These are phyloP conservation scores for Cladochytrium replicatum DNA, from an alignment of 192 early-diverging fungal species.

Conservation along the genomic window DNA sequence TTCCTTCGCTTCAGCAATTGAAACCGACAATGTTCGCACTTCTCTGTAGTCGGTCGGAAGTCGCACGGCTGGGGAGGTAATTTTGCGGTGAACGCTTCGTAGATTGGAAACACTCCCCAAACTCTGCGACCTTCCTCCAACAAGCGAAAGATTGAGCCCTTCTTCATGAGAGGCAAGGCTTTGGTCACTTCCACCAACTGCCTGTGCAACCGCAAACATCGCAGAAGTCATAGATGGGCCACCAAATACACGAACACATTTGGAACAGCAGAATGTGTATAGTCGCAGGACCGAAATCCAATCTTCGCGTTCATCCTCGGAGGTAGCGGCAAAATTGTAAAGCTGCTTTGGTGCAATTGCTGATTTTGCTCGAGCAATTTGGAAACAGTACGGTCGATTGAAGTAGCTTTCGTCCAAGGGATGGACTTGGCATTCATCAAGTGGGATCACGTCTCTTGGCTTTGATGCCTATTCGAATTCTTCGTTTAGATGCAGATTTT, in stretches of 20 bases:
- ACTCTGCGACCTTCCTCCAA: too few species aligned
- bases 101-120: too few species aligned
- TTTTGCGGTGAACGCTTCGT: conserved; percentile 4
- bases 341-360: conserved; percentile 18
- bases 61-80: conserved; percentile 1
- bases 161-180: conserved; percentile 11
- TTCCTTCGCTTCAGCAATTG: conserved; percentile 35
- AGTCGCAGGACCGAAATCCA: conserved; percentile 20
- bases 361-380: conserved; percentile 15
- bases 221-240: conserved; percentile 24
- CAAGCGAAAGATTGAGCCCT: conserved; percentile 3
- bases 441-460: conserved; percentile 20
- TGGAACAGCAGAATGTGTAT: not conserved
- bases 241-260: not conserved
- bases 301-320: conserved; percentile 18
- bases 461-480: not conserved
- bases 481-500: not conserved
- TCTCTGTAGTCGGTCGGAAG: not conserved
- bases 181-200: not conserved
- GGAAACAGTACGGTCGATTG: conserved; percentile 22
- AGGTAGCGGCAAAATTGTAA: conserved; percentile 24
- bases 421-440: conserved; percentile 14
- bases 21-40: conserved; percentile 12
- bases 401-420: conserved; percentile 34
- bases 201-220: conserved; percentile 3